These are phyloP conservation scores for Penicillium tannophilum DNA, from an alignment of 495 filamentous ascomycete genomes.

Conservation along the genomic window DNA sequence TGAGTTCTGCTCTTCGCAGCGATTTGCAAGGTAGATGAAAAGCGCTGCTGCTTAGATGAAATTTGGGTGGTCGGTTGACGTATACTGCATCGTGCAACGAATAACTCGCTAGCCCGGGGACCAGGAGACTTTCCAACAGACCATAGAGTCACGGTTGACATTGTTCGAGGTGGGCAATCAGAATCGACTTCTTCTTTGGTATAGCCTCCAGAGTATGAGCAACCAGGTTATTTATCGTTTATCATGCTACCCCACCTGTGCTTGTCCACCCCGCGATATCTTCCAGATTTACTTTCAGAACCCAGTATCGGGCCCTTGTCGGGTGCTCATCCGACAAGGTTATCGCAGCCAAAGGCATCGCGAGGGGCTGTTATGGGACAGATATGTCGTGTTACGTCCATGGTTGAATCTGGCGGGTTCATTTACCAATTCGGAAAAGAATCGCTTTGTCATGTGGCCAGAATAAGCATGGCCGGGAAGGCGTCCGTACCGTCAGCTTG, in stretches of 20 bases:
- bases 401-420: slow-evolving; percentile 3
- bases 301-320: slow-evolving; percentile 9
- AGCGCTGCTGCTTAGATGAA: slow-evolving; percentile 9
- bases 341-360: neutral
- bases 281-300: slow-evolving; percentile 7
- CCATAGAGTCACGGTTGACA: slow-evolving; percentile 15
- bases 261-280: slow-evolving; percentile 11
- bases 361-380: neutral
- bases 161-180: neutral
- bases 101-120: slow-evolving; percentile 14
- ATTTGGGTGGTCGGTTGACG: neutral
- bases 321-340: slow-evolving; percentile 14
- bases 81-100: slow-evolving; percentile 11
- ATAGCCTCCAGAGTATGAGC: slow-evolving; percentile 1
- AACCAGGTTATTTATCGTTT: slow-evolving; percentile 17
- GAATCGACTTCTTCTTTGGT: neutral
- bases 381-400: neutral
- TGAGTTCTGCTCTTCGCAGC: slow-evolving; percentile 1
- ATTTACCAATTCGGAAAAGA: slow-evolving; percentile 13
- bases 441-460: slow-evolving; percentile 6
- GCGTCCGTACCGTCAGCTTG: slow-evolving; percentile 12
- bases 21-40: slow-evolving; percentile 16
- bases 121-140: slow-evolving; percentile 16
- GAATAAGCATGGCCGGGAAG: slow-evolving; percentile 15
- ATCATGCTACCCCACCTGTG: slow-evolving; percentile 16